Conservation (phyloP, 768 basidiomycete species). For the Nidularia pulvinata region DNA sequence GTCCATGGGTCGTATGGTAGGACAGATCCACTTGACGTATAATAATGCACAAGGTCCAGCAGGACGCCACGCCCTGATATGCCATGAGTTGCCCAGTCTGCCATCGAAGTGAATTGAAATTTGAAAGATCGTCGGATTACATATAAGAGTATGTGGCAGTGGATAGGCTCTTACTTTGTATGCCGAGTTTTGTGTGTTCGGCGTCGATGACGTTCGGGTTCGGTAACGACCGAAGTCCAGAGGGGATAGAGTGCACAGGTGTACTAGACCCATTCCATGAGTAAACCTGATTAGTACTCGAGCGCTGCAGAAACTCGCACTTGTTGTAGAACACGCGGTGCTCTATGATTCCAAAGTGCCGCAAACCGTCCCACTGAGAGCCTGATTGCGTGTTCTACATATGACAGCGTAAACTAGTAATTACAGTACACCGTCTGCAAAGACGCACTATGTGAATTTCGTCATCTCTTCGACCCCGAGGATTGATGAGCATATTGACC, state of each 20-base stretch:
- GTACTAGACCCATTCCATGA: conserved; percentile 34
- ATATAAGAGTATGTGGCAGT: no score
- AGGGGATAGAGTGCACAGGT: conserved; percentile 35
- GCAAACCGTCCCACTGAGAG: conserved; percentile 69
- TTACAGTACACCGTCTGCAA: background rate
- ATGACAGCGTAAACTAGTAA: background rate
- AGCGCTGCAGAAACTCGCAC: conserved; percentile 24
- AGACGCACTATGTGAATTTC: conserved; percentile 55
- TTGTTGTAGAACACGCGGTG: conserved; percentile 66
- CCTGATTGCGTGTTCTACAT: conserved; percentile 69
- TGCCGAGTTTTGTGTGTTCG: conserved; percentile 49
- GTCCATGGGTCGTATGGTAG: conserved; percentile 70
- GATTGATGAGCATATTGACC: conserved; percentile 34
- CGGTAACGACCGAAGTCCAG: conserved; percentile 43
- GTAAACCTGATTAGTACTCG: no score
- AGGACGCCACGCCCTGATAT: conserved; percentile 73
- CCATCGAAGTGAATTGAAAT: no score
- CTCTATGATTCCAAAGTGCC: conserved; percentile 52
- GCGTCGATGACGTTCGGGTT: conserved; percentile 50
- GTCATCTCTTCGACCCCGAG: conserved; percentile 39
- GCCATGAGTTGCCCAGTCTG: conserved; percentile 73
- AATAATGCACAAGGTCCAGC: conserved; percentile 60
- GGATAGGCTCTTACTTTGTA: conserved; percentile 73
- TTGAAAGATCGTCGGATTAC: no score
- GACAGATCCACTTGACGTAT: conserved; percentile 30